Evolutionary conservation across 805 yeast genomes (phyloP), one percentile per base, ranked within the genome.

Genomic region (Saturnispora bothae): DNA sequence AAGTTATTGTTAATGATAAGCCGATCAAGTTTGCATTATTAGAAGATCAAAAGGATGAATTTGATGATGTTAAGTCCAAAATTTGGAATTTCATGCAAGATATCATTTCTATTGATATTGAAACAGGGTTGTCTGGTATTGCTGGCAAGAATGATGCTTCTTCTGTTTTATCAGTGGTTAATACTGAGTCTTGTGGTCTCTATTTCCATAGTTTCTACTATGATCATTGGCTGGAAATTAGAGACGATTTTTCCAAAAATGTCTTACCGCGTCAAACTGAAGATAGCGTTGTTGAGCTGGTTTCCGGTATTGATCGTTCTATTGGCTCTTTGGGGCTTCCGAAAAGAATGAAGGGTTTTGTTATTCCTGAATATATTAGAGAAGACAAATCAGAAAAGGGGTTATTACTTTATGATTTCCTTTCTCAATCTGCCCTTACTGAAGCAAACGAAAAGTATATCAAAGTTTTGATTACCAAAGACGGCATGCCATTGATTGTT

Each of bases 1-100:
- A 89, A 59, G 74, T 80, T 47, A 73, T 88, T 62, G 95, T 94
- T 1, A 89, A 88, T 54, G 88, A 85, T 21, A 69, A 94, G 0
- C 65, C 83, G 4, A 60, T 79, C 34, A 86, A 76, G 53, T 76
- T 83, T 73, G 78, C 83, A 1, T 56, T 75, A 1, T 28, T 57
- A 13, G 48, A 49, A 37, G 41, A 64, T 3, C 60, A 65, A 40
- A 53, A 56, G 30, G 65, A 61, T 1, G 73, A 71, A 36, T 42
- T 74, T 17, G 43, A 51, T 3, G 58, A 50, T 9, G 53, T 72
- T 43, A 66, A 63, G 27, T 46, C 51, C 4, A 62, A 59, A 38
- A 54, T 75, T 12, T 59, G 57, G 25, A 42, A 45, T 2, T 73
- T 71, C 45, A 57, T 75, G 52, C 56, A 59, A 13, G 47, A 52